A percentile compares a stretch with the other conserved stretches of the same genome.
Evolutionary conservation across 352 stramenopile genomes (phyloP).

Genomic region (Phytopythium chamaehyphon): DNA sequence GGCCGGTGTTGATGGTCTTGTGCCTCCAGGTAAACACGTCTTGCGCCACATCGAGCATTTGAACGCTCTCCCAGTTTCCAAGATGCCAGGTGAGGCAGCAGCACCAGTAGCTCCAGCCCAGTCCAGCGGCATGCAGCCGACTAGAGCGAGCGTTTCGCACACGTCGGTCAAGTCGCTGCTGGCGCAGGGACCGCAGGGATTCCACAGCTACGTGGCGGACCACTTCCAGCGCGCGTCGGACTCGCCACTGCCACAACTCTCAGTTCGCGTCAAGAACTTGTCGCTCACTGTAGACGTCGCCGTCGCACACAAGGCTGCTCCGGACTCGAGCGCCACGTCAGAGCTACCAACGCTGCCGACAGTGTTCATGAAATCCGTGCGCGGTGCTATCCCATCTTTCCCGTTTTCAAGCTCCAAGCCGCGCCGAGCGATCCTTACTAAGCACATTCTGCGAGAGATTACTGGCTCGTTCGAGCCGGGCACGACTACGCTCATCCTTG

Average conservation of each 20-base stretch:
- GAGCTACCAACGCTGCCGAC: conserved; percentile 33
- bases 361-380: conserved; percentile 11
- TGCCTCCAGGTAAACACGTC: background rate
- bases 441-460: conserved; percentile 34
- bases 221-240: conserved; percentile 21
- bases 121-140: too few species aligned
- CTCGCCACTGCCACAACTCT: conserved; percentile 27
- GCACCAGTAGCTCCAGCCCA: too few species aligned
- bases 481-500: conserved; percentile 39
- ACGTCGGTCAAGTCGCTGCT: conserved; percentile 16
- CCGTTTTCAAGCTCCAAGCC: conserved; percentile 8
- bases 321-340: background rate
- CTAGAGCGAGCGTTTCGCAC: conserved; percentile 5
- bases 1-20: conserved; percentile 1
- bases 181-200: conserved; percentile 23
- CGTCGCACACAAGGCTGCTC: conserved; percentile 3
- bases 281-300: conserved; percentile 23
- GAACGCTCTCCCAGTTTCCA: too few species aligned
- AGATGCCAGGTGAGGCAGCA: too few species aligned
- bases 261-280: conserved; percentile 34
- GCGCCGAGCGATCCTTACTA: conserved; percentile 4
- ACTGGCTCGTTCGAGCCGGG: conserved; percentile 37
- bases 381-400: conserved; percentile 6
- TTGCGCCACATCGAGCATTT: background rate
- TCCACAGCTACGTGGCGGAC: conserved; percentile 26